These are phyloP conservation scores for Boletus subcaerulescens DNA, from an alignment of 768 basidiomycete genomes.

Conservation along the genomic window DNA sequence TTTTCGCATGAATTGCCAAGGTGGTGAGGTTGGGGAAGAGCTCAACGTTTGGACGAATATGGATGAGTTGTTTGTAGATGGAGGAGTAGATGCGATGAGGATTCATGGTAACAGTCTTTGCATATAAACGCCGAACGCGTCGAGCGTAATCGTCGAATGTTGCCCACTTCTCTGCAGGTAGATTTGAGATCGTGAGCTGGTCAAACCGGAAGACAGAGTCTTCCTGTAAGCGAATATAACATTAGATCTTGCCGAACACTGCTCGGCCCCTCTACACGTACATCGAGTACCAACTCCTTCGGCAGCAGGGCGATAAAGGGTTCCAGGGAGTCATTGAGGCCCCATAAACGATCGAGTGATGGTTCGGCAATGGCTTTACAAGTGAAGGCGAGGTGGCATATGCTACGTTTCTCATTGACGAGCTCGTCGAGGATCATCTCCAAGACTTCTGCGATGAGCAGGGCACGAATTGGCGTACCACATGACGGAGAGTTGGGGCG, in stretches of 20 bases:
- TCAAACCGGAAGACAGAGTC: constrained; percentile 18
- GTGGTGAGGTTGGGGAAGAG: constrained; percentile 22
- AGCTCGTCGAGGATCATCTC: constrained; percentile 23
- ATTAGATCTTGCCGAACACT: constrained; percentile 6
- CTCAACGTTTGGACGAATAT: constrained; percentile 22
- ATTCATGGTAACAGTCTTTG: constrained; percentile 26
- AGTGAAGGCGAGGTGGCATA: constrained; percentile 18
- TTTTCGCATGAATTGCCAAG: constrained; percentile 18
- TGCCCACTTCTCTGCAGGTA: constrained; percentile 16
- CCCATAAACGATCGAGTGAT: constrained; percentile 24
- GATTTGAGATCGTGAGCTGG: not conserved
- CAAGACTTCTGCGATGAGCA: constrained; percentile 21
- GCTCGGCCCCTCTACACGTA: constrained; percentile 3
- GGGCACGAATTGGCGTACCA: constrained; percentile 1
- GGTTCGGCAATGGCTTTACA: constrained; percentile 20
- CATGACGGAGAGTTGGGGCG: not conserved
- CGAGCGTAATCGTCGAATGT: constrained; percentile 23
- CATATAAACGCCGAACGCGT: constrained; percentile 21
- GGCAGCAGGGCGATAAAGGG: constrained; percentile 24
- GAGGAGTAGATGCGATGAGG: constrained; percentile 25
- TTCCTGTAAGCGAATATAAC: constrained; percentile 11
- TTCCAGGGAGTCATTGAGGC: constrained; percentile 22
- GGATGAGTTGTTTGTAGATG: constrained; percentile 23
- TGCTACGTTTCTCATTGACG: constrained; percentile 14
- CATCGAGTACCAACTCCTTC: constrained; percentile 18